phyloP scores from a whole-genome alignment of 2,329 filamentous ascomycete genomes.

The Bimuria novae-zelandiae region DNA sequence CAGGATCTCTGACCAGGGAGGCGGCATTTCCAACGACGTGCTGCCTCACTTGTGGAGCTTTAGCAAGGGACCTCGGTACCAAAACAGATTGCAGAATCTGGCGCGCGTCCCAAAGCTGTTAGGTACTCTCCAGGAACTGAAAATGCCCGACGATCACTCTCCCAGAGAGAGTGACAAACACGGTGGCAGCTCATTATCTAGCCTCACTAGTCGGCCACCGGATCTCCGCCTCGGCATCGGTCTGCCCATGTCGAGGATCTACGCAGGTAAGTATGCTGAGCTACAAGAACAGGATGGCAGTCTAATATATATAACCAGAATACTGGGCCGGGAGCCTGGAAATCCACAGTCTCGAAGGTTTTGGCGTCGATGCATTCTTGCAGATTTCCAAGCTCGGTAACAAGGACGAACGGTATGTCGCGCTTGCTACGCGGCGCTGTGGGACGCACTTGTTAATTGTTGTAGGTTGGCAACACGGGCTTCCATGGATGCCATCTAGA shows the following conservation, averaged over 20 bases:
- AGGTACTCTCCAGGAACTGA: slow-evolving; percentile 88
- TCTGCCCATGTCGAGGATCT: slow-evolving; percentile 88
- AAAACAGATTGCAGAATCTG: slow-evolving; percentile 81
- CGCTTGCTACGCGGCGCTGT: background rate
- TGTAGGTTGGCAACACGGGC: slow-evolving; percentile 61
- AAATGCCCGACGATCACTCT: slow-evolving; percentile 42
- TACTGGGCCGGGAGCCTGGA: slow-evolving; percentile 96
- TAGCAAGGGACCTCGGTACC: slow-evolving; percentile 83
- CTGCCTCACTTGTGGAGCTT: slow-evolving; percentile 96
- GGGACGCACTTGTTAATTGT: slow-evolving; percentile 9
- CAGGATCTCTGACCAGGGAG: slow-evolving; percentile 91
- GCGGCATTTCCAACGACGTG: slow-evolving; percentile 83
- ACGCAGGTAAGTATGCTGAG: slow-evolving; percentile 59
- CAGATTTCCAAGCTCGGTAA: slow-evolving; percentile 97
- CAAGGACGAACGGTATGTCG: slow-evolving; percentile 79
- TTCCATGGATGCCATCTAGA: slow-evolving; percentile 56
- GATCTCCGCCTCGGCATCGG: slow-evolving; percentile 91
- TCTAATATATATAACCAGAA: slow-evolving; percentile 53
- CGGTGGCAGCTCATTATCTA: slow-evolving; percentile 68
- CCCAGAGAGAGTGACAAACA: slow-evolving; percentile 24
- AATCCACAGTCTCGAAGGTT: slow-evolving; percentile 90
- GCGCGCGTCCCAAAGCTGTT: slow-evolving; percentile 87
- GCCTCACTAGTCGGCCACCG: slow-evolving; percentile 80
- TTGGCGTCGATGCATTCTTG: slow-evolving; percentile 92
- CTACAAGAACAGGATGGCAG: background rate